Percentiles rank a stretch among this genome's conserved stretches.
Conservation (phyloP, 2,329 filamentous ascomycete species). For the Apiospora hydei region DNA sequence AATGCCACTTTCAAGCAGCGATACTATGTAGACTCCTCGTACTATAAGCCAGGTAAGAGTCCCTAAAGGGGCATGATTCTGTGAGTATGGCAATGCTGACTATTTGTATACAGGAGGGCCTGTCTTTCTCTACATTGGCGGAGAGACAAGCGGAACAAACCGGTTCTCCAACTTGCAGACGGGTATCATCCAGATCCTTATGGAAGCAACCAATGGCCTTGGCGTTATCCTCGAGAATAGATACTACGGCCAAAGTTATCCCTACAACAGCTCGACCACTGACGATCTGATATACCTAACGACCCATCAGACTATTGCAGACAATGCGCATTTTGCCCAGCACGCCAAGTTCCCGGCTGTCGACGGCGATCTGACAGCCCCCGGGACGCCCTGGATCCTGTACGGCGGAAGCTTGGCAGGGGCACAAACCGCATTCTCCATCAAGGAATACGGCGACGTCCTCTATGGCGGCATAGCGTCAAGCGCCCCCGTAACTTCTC, state of each 20-base stretch:
- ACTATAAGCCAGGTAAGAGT: conserved; percentile 53
- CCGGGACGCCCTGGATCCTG: conserved; percentile 48
- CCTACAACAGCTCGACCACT: conserved; percentile 54
- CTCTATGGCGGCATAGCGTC: conserved; percentile 58
- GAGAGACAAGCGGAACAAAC: conserved; percentile 41
- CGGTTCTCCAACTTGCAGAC: conserved; percentile 39
- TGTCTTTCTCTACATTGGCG: conserved; percentile 43
- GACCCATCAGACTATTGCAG: conserved; percentile 60
- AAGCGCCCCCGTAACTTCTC: conserved; percentile 50
- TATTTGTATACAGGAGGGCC: conserved; percentile 50
- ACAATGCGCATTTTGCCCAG: conserved; percentile 59
- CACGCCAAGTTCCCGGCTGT: conserved; percentile 54
- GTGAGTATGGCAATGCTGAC: conserved; percentile 24
- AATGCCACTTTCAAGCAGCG: conserved; percentile 61
- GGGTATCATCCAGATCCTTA: conserved; percentile 59
- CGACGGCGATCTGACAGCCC: conserved; percentile 49
- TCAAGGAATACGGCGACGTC: conserved; percentile 53
- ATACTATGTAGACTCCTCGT: conserved; percentile 60
- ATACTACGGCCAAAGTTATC: conserved; percentile 58
- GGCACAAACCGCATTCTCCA: conserved; percentile 46
- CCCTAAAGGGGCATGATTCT: background rate
- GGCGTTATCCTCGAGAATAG: conserved; percentile 62
- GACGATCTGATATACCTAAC: conserved; percentile 57
- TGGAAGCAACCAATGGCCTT: conserved; percentile 60
- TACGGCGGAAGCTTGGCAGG: conserved; percentile 43